phyloP scores from a whole-genome alignment of 2,329 filamentous ascomycete species.

The Fusarium verrucosum region DNA sequence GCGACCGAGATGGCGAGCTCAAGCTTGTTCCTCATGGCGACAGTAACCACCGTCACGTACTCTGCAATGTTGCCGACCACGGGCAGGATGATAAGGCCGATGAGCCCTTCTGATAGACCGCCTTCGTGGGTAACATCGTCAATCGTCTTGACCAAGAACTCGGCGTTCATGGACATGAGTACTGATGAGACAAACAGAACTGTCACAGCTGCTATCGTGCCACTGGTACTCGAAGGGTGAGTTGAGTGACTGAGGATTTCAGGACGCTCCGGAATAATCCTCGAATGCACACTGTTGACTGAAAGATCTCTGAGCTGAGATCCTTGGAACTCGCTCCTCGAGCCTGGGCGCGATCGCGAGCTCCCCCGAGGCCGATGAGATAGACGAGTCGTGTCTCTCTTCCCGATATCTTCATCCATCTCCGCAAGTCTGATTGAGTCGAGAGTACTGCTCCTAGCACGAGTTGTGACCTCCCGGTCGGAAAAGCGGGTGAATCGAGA shows the following conservation, averaged over 20 bases:
- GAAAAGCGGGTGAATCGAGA: slow-evolving; percentile 47
- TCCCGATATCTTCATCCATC: slow-evolving; percentile 13
- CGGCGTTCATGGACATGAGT: slow-evolving; percentile 67
- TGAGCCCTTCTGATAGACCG: slow-evolving; percentile 64
- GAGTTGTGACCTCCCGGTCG: slow-evolving; percentile 33
- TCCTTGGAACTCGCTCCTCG: slow-evolving; percentile 35
- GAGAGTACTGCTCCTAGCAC: slow-evolving; percentile 30
- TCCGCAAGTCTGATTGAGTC: slow-evolving; percentile 17
- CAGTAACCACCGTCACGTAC: slow-evolving; percentile 69
- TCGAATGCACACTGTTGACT: slow-evolving; percentile 13
- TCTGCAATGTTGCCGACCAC: slow-evolving; percentile 71
- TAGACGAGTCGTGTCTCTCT: slow-evolving; percentile 22
- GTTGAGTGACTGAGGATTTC: background rate
- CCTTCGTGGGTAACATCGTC: slow-evolving; percentile 61
- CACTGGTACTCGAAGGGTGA: slow-evolving; percentile 13
- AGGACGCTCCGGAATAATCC: slow-evolving; percentile 5
- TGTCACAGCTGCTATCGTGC: slow-evolving; percentile 55
- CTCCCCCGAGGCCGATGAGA: slow-evolving; percentile 38
- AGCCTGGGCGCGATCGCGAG: slow-evolving; percentile 38
- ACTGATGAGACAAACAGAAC: slow-evolving; percentile 63
- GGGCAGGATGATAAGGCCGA: slow-evolving; percentile 69
- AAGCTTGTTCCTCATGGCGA: slow-evolving; percentile 68
- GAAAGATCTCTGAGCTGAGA: slow-evolving; percentile 40
- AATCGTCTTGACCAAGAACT: slow-evolving; percentile 69
- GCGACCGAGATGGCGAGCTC: slow-evolving; percentile 70